Evolutionary conservation across 495 filamentous ascomycete species (phyloP).

Genomic region (Neurospora pannonica): DNA sequence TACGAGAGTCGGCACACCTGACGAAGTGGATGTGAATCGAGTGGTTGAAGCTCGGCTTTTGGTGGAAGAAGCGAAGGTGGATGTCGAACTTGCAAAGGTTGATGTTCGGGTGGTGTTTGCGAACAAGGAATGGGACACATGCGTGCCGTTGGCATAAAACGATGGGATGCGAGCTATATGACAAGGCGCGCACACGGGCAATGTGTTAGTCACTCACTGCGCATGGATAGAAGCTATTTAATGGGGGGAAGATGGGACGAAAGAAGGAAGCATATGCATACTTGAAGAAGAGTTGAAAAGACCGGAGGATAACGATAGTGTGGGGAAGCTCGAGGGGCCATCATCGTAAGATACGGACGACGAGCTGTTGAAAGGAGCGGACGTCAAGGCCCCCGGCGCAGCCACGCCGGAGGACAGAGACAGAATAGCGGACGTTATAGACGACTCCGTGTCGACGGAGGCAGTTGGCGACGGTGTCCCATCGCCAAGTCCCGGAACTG

Average conservation of each 20-base stretch:
- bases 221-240: background rate
- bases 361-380: constrained; percentile 38
- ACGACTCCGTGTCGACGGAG: constrained; percentile 9
- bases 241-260: background rate
- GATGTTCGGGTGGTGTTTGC: constrained; percentile 21
- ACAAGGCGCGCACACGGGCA: background rate
- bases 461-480: constrained; percentile 18
- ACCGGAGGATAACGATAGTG: constrained; percentile 20
- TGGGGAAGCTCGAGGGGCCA: constrained; percentile 23
- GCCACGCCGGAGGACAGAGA: constrained; percentile 8
- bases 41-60: constrained; percentile 9
- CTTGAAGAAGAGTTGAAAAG: constrained; percentile 34
- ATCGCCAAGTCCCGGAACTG: constrained; percentile 11
- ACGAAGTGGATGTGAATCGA: constrained; percentile 8
- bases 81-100: constrained; percentile 12
- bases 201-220: constrained; percentile 7
- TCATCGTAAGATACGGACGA: constrained; percentile 11
- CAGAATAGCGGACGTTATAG: constrained; percentile 2
- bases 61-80: constrained; percentile 15
- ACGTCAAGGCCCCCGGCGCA: constrained; percentile 27
- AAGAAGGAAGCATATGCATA: constrained; percentile 14
- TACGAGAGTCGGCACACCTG: background rate
- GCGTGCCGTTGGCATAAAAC: constrained; percentile 31
- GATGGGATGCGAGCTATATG: constrained; percentile 23
- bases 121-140: constrained; percentile 17